Percentiles rank a stretch among this genome's conserved stretches.
phyloP scores from a whole-genome alignment of 495 filamentous ascomycete genomes.

The Penicillium atrosanguineum region DNA sequence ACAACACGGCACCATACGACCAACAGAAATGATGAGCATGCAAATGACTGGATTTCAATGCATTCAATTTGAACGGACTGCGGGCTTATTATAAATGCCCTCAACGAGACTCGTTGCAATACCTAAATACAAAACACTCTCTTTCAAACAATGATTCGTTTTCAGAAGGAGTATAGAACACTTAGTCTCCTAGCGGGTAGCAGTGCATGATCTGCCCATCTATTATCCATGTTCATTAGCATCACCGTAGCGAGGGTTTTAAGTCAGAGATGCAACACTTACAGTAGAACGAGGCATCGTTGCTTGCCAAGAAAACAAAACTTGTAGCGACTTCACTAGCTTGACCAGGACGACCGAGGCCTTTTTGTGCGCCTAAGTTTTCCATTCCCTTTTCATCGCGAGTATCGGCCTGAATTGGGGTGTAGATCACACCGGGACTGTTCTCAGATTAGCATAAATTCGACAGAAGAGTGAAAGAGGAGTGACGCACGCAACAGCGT shows the following conservation, averaged over 20 bases:
- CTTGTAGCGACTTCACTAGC: conserved; percentile 62
- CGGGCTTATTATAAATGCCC: too few species aligned
- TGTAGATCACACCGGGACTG: conserved; percentile 57
- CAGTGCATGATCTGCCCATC: conserved; percentile 55
- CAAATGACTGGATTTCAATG: too few species aligned
- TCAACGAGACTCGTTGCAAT: too few species aligned
- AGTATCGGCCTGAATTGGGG: conserved; percentile 56
- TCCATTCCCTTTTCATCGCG: conserved; percentile 50
- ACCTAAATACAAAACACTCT: too few species aligned
- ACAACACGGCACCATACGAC: too few species aligned
- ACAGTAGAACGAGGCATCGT: conserved; percentile 54
- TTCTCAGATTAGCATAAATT: not conserved
- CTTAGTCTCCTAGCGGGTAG: conserved; percentile 45
- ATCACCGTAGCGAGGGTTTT: not conserved
- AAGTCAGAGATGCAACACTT: conserved; percentile 8
- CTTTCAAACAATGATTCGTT: too few species aligned
- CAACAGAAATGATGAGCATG: too few species aligned
- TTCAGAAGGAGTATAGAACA: not conserved
- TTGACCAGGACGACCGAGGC: conserved; percentile 55
- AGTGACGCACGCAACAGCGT: conserved; percentile 50
- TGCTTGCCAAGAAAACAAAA: conserved; percentile 60
- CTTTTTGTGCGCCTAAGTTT: conserved; percentile 35
- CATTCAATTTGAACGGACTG: too few species aligned
- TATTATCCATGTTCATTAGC: conserved; percentile 1
- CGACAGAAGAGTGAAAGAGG: not conserved